A percentile compares a stretch with the other conserved stretches of the same genome.
Conservation (phyloP, 306 rosid genomes). For the Acacia acuminata region DNA sequence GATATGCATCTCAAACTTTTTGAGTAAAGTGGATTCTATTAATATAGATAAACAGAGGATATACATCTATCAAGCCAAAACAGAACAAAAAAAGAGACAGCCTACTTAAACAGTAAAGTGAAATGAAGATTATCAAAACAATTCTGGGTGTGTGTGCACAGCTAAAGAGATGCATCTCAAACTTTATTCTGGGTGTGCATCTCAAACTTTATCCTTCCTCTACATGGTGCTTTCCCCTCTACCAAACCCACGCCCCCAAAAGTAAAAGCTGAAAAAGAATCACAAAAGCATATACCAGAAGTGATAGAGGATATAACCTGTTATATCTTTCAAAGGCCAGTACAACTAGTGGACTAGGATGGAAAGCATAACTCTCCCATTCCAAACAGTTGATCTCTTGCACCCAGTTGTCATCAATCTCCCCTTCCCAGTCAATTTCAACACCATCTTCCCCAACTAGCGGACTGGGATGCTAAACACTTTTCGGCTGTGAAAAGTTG, state of each 20-base stretch:
- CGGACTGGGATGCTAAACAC: no score
- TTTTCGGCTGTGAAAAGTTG: no score
- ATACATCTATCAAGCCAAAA: no score
- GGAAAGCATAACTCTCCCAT: conserved; percentile 96
- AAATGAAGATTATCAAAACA: no score
- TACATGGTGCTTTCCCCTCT: neutral
- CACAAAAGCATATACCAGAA: neutral
- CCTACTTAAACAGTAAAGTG: no score
- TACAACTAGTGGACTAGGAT: conserved; percentile 90
- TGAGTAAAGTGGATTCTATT: no score
- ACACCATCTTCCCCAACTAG: conserved; percentile 76
- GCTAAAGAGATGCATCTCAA: no score
- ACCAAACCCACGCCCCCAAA: neutral
- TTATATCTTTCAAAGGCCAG: conserved; percentile 86
- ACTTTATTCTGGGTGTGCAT: no score
- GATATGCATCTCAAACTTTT: no score
- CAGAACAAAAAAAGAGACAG: no score
- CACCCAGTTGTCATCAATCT: conserved; percentile 85
- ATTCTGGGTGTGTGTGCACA: no score
- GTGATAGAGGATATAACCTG: conserved; percentile 44
- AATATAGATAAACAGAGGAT: no score
- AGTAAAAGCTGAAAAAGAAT: neutral
- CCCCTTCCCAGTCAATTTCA: conserved; percentile 97
- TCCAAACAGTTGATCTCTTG: conserved; percentile 93
- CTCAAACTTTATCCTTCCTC: neutral